phyloP scores from a whole-genome alignment of 1,284 basidiomycete genomes.

The Puccinia novopanici region DNA sequence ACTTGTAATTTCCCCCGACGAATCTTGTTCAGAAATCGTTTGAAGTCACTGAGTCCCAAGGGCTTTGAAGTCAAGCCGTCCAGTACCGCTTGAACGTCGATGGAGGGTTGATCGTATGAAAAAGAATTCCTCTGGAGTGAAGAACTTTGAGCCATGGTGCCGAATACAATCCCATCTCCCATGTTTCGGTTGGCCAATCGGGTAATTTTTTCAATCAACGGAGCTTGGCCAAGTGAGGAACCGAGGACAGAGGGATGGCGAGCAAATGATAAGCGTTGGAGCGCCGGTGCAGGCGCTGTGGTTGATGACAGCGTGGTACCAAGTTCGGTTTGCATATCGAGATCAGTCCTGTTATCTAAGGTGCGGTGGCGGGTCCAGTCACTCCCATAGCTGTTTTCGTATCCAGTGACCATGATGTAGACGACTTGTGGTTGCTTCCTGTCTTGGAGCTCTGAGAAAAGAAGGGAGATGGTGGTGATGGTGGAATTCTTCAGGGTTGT shows the following conservation, averaged over 20 bases:
- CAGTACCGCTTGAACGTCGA: conserved; percentile 38
- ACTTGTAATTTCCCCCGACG: neutral
- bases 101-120: neutral
- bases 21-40: conserved; percentile 29
- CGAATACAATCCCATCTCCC: conserved; percentile 16
- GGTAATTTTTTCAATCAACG: conserved; percentile 13
- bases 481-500: neutral
- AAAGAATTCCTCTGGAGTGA: neutral
- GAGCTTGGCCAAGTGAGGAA: conserved; percentile 18
- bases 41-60: conserved; percentile 14
- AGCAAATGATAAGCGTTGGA: conserved; percentile 47
- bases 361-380: conserved; percentile 43
- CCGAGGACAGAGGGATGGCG: conserved; percentile 43
- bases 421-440: neutral
- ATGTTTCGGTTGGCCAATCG: conserved; percentile 18
- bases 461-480: neutral
- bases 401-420: conserved; percentile 12
- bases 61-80: conserved; percentile 34
- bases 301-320: conserved; percentile 25
- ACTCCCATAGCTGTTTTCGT: conserved; percentile 33
- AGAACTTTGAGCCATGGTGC: neutral
- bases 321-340: conserved; percentile 23
- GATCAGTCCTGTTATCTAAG: neutral
- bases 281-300: conserved; percentile 2
- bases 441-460: neutral